phyloP scores from a whole-genome alignment of 2,329 filamentous ascomycete species.

The Aspergillus sp. region DNA sequence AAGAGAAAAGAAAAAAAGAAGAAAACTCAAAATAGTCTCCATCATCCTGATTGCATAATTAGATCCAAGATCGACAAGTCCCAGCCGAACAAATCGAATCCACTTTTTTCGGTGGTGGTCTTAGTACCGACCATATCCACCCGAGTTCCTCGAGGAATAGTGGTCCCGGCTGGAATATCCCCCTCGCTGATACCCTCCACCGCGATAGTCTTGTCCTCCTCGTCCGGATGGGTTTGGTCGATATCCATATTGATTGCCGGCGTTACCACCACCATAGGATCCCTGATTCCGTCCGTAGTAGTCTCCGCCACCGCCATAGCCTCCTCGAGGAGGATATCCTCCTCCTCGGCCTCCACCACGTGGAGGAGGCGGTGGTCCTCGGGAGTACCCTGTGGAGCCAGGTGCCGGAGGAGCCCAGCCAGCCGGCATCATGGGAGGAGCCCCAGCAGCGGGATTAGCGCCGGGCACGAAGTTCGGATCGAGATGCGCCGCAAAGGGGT shows the following conservation, averaged over 20 bases:
- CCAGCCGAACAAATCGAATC: slow-evolving; percentile 3
- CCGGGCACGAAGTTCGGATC: slow-evolving; percentile 42
- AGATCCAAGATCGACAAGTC: slow-evolving; percentile 6
- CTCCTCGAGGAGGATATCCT: slow-evolving; percentile 21
- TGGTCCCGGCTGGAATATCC: slow-evolving; percentile 25
- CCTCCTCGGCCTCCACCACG: slow-evolving; percentile 24
- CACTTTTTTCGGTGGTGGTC: neutral
- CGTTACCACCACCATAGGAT: slow-evolving; percentile 20
- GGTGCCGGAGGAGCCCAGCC: slow-evolving; percentile 33
- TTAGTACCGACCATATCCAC: slow-evolving; percentile 41
- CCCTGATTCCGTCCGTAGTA: slow-evolving; percentile 23
- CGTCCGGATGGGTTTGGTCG: neutral
- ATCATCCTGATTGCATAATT: neutral
- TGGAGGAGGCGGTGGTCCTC: slow-evolving; percentile 40
- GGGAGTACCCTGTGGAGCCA: slow-evolving; percentile 29
- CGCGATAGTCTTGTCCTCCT: slow-evolving; percentile 22
- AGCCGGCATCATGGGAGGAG: slow-evolving; percentile 31
- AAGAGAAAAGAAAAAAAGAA: slow-evolving; percentile 7
- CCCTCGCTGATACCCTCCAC: slow-evolving; percentile 23
- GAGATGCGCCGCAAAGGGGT: slow-evolving; percentile 48
- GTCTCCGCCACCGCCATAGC: slow-evolving; percentile 15
- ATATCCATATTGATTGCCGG: slow-evolving; percentile 18
- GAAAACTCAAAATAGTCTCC: slow-evolving; percentile 1
- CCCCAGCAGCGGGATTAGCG: slow-evolving; percentile 22
- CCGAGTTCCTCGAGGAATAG: slow-evolving; percentile 28